phyloP scores from a whole-genome alignment of 768 basidiomycete genomes.

The Scleroderma citrinum region DNA sequence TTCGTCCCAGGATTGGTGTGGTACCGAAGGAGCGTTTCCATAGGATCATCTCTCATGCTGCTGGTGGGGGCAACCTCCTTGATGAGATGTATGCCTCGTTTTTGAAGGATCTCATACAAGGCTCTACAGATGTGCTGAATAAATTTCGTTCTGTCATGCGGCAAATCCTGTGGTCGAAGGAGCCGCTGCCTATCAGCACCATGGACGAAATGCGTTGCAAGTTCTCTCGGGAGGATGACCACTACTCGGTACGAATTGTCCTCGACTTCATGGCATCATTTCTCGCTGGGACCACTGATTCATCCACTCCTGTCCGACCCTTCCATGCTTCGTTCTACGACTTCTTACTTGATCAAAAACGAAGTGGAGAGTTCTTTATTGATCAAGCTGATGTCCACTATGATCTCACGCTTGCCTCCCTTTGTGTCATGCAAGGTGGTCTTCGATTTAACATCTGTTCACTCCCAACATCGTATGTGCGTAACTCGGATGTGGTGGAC shows the following conservation, averaged over 20 bases:
- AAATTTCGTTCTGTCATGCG: not conserved
- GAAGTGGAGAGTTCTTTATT: constrained; percentile 11
- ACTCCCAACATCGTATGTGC: constrained; percentile 24
- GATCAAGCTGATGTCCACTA: constrained; percentile 7
- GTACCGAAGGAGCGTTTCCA: not conserved
- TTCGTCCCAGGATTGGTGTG: not conserved
- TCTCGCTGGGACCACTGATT: constrained; percentile 2
- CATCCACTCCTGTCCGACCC: constrained; percentile 7
- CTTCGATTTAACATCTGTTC: constrained; percentile 33
- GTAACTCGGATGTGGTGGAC: constrained; percentile 19
- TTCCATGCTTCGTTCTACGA: constrained; percentile 26
- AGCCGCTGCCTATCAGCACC: not conserved
- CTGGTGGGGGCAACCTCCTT: not conserved
- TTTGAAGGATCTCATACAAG: not conserved
- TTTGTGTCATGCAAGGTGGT: constrained; percentile 22
- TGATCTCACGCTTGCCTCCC: constrained; percentile 15
- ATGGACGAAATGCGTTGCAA: not conserved
- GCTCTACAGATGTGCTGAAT: not conserved
- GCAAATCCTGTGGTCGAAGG: not conserved
- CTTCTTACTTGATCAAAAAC: constrained; percentile 12
- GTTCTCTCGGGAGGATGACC: not conserved
- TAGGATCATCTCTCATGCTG: not conserved
- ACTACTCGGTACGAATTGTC: not conserved
- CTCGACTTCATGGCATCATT: constrained; percentile 2
- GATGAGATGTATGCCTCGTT: not conserved